These are phyloP conservation scores for Beauveria sp. DNA, from an alignment of 2,329 filamentous ascomycete species.

Conservation along the genomic window DNA sequence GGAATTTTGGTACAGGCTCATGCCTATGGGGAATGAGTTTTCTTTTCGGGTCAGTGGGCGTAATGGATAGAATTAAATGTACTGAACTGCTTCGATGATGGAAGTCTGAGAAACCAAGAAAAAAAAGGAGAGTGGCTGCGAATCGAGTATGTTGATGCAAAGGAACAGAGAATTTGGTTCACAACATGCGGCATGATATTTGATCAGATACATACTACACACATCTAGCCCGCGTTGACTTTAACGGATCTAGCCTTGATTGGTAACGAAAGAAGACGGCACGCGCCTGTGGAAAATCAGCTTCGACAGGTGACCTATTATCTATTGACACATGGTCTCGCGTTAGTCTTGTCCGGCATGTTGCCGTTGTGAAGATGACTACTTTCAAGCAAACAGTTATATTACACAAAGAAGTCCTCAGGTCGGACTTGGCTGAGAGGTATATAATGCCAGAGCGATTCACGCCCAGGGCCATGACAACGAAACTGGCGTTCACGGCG, in stretches of 20 bases:
- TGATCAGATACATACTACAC: conserved; percentile 19
- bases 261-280: conserved; percentile 21
- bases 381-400: conserved; percentile 12
- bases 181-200: conserved; percentile 15
- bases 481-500: conserved; percentile 19
- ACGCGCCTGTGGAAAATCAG: conserved; percentile 18
- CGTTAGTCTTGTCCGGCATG: conserved; percentile 16
- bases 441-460: not conserved
- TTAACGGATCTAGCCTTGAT: conserved; percentile 19
- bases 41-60: conserved; percentile 21
- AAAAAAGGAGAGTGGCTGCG: conserved; percentile 21
- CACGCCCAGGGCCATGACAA: conserved; percentile 17
- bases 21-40: conserved; percentile 13
- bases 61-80: conserved; percentile 22
- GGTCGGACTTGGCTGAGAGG: not conserved
- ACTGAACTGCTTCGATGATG: conserved; percentile 15
- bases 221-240: conserved; percentile 18
- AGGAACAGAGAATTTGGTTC: conserved; percentile 16
- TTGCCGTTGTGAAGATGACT: conserved; percentile 14
- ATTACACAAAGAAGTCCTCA: conserved; percentile 12
- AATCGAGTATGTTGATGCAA: conserved; percentile 15
- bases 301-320: conserved; percentile 14
- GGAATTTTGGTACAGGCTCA: not conserved
- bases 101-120: conserved; percentile 13
- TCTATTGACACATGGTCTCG: conserved; percentile 21